Evolutionary conservation across 768 basidiomycete genomes (phyloP).

Genomic region (Rhodocollybia butyracea): DNA sequence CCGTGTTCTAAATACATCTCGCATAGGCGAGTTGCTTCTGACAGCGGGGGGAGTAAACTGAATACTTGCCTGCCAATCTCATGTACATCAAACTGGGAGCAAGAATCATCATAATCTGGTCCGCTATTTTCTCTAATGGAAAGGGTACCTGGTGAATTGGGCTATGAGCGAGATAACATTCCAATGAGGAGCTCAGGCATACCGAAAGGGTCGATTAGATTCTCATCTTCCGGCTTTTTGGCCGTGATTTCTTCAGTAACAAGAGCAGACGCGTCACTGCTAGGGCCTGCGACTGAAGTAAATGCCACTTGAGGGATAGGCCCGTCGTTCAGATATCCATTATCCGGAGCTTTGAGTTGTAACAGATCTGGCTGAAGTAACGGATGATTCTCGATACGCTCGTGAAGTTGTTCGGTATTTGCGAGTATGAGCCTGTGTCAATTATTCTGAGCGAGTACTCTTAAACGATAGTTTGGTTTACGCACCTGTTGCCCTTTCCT

Average conservation of each 20-base stretch:
- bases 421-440: slow-evolving; percentile 52
- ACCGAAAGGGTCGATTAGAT: slow-evolving; percentile 49
- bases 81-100: slow-evolving; percentile 1
- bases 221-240: slow-evolving; percentile 34
- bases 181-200: not conserved
- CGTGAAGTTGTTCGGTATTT: slow-evolving; percentile 69
- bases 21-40: slow-evolving; percentile 58
- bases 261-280: not conserved
- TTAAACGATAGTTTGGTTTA: slow-evolving; percentile 13
- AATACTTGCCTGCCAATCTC: slow-evolving; percentile 43
- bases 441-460: not conserved
- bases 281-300: not conserved
- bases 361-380: slow-evolving; percentile 34
- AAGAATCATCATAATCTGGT: slow-evolving; percentile 19
- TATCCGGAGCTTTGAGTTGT: slow-evolving; percentile 23
- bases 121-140: slow-evolving; percentile 44
- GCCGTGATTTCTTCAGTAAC: too few relatives aligned
- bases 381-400: slow-evolving; percentile 56
- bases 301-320: not conserved
- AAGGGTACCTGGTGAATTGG: slow-evolving; percentile 49
- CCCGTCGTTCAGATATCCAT: not conserved
- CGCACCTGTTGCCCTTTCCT: slow-evolving; percentile 55
- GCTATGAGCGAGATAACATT: not conserved
- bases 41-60: slow-evolving; percentile 47
- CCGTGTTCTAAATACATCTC: slow-evolving; percentile 66